Evolutionary conservation across 306 rosid genomes (phyloP), one percentile per base, ranked within the genome.

Genomic region (Lathyrus oleraceus): DNA sequence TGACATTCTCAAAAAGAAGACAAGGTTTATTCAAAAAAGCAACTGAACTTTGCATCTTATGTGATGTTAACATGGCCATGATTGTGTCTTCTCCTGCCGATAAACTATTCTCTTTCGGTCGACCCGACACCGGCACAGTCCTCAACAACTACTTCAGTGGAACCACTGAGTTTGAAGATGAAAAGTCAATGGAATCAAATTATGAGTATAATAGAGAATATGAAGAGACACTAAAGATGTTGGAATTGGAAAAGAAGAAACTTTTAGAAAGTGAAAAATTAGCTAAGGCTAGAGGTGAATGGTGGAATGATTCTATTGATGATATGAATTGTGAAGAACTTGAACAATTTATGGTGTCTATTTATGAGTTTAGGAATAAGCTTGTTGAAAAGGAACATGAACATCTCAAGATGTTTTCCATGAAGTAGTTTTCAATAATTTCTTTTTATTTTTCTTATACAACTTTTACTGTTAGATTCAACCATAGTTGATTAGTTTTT

Each of bases 11-110:
- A 3, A 83, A 83, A 42, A 73, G 91, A 25, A 73, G 83, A 13
- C 23, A 68, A 2, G 86, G 93, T 0, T 32, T 85, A 13, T 87
- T 87, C 70, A 83, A 81, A 30, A 87, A 85, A 48, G 88, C 88
- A 4, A 70, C 79, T 20, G 90, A 87, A 74, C 81, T 87, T 6
- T 81, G 77, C 9, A 59, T 81, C 40, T 44, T 87, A 17, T 85
- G 88, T 65, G 54, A 87, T n/a, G 86, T 78, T 3, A 60, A 81
- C 0, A 32, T 75, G 0, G 82, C 86, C 25, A 82, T 78, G 0
- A 47, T 87, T 5, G 83, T 85, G 15, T 81, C 79, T 71, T 83
- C 88, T 8, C 93, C 88, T 0, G 80, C 81, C 1, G 67, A 71
- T 16, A 87, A 83, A 53, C 32, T 71, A 32, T 85, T 76, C 74